Conservation (phyloP, 176 grass and related monocot species). For the Aegilops longissima region DNA sequence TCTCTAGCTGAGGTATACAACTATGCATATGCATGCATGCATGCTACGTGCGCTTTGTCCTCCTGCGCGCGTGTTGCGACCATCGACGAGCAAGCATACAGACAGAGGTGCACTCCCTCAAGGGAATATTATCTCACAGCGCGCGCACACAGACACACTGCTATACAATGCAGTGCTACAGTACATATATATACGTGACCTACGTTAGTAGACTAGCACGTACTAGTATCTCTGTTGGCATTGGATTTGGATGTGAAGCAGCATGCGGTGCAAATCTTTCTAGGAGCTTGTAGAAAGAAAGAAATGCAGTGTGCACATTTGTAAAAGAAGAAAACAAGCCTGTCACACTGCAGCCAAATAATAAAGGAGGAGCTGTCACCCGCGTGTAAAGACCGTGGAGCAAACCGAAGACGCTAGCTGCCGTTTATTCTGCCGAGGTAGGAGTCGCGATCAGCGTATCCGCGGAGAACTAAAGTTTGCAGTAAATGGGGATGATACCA, state of each 20-base stretch:
- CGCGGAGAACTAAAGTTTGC: background rate
- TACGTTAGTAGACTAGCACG: no score
- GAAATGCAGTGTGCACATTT: background rate
- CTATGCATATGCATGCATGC: background rate
- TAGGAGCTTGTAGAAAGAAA: background rate
- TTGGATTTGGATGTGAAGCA: background rate
- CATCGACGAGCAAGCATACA: no score
- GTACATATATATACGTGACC: no score
- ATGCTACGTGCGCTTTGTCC: background rate
- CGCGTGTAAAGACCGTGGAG: slow-evolving; percentile 10
- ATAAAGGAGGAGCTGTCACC: background rate
- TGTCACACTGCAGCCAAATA: background rate
- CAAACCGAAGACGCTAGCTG: slow-evolving; percentile 10
- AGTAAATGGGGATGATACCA: background rate
- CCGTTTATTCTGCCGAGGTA: slow-evolving; percentile 4
- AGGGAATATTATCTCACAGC: background rate
- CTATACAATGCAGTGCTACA: no score
- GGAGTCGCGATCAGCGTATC: background rate
- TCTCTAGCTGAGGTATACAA: background rate
- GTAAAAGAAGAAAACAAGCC: background rate
- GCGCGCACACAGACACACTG: background rate
- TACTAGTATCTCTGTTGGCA: background rate
- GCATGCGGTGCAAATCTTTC: background rate
- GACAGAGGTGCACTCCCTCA: background rate
- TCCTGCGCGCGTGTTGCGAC: background rate